Conservation (phyloP, 1,284 basidiomycete species). For the Ustilago trichophora region DNA sequence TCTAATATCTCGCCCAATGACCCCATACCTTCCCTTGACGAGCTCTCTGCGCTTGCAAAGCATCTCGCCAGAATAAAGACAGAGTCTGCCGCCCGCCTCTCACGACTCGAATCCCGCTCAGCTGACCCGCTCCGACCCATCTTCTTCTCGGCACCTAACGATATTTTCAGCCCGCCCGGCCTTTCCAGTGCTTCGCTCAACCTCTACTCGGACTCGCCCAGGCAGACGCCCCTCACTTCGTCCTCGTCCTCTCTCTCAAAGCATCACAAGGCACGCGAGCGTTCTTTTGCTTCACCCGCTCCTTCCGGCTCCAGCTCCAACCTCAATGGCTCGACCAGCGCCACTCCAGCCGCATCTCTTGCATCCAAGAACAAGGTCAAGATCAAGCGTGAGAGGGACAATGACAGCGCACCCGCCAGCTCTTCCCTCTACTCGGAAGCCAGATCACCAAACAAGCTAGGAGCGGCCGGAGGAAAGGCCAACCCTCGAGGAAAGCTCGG, state of each 20-base stretch:
- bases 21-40: conserved; percentile 45
- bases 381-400: conserved; percentile 44
- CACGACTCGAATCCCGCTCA: conserved; percentile 30
- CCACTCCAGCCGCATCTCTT: neutral
- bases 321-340: conserved; percentile 13
- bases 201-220: conserved; percentile 29
- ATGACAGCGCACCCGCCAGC: conserved; percentile 28
- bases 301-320: conserved; percentile 13
- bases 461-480: conserved; percentile 18
- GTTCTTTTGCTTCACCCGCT: conserved; percentile 35
- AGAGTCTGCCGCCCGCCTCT: conserved; percentile 30
- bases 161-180: conserved; percentile 39
- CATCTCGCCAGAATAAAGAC: conserved; percentile 36
- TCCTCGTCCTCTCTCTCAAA: conserved; percentile 10
- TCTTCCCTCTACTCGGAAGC: conserved; percentile 30
- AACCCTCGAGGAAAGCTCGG: conserved; percentile 33
- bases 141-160: conserved; percentile 36
- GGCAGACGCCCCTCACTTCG: conserved; percentile 21
- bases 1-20: conserved; percentile 40
- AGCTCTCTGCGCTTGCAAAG: conserved; percentile 36
- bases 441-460: conserved; percentile 18
- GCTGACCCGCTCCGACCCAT: conserved; percentile 30
- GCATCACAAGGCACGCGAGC: conserved; percentile 27
- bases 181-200: conserved; percentile 21
- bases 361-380: conserved; percentile 41